Base-by-base conservation (phyloP, 140 eudicot species). In the Flaveria floridana region DNA sequence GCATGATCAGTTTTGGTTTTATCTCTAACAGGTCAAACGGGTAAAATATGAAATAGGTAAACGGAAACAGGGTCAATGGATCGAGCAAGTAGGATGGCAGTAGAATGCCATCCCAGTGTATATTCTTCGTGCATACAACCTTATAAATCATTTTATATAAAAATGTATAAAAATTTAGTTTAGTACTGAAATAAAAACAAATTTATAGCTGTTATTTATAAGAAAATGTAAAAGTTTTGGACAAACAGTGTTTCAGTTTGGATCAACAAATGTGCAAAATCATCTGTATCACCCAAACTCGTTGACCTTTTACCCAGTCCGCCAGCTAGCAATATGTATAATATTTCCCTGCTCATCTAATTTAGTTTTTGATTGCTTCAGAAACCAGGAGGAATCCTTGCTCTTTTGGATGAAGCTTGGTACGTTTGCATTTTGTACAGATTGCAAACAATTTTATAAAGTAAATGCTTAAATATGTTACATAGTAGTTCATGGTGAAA, bases 401-500 rank as follows among this genome's bases (percentile, higher is more conserved):
- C 97, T 81, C 97, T 90, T 68, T 87, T 90, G 70, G 97, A 90
- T 59, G 97, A 90, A 76, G 97, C 97, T 63, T 90, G 97, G 97
- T 90, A 86, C 44, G 89, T 73, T 68, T 41, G 34, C 61, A 51
- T 13, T 72, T 63, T 6, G 18, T 65, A 26, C 65, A 57, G 56
- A 25, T 16, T 30, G 20, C 68, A 74, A 37, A 75, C 55, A 50
- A 1, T 67, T 46, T 30, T 69, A 68, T 57, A 51, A 47, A 63
- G 62, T 64, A 63, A 50, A 2, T 64, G 12, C 21, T 39, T 64
- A 68, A 10, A 7, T 20, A 57, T 65, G 10, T 9, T 59, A 59
- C 81, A 57, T 77, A 25, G 63, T 42, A 55, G 28, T 77, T 68
- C 37, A 68, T 1, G 19, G 48, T 74, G 50, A 61, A 61, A 23